A percentile compares a stretch with the other conserved stretches of the same genome.
Conservation (phyloP, 2,329 filamentous ascomycete species). For the Zasmidium citrigriseum region DNA sequence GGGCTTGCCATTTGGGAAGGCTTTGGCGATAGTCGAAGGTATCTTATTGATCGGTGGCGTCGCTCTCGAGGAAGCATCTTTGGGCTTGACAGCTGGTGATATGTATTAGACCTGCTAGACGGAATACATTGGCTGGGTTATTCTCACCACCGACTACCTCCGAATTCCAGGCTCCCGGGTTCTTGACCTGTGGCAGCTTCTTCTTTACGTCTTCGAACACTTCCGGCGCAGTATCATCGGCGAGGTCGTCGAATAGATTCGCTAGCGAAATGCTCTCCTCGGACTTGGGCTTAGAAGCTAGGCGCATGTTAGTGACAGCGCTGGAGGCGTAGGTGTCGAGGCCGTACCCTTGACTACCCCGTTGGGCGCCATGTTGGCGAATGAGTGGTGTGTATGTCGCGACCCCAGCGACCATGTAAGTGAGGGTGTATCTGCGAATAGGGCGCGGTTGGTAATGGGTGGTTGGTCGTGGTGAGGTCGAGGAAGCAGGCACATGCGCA, state of each 20-base stretch:
- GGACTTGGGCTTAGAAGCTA: constrained; percentile 26
- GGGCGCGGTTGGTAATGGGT: not conserved
- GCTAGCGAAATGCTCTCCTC: constrained; percentile 27
- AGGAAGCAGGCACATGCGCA: not conserved
- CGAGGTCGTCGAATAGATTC: constrained; percentile 33
- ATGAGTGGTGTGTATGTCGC: not conserved
- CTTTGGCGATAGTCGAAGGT: constrained; percentile 73
- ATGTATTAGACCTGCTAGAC: not conserved
- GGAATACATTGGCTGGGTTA: not conserved
- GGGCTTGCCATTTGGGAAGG: constrained; percentile 79
- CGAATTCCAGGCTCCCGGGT: constrained; percentile 36
- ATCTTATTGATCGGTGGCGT: constrained; percentile 56
- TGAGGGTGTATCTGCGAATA: not conserved
- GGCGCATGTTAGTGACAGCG: constrained; percentile 17
- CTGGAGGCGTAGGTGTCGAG: not conserved
- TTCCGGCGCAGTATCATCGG: constrained; percentile 20
- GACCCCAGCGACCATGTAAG: not conserved
- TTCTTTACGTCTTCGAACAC: constrained; percentile 31
- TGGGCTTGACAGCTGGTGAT: constrained; percentile 20
- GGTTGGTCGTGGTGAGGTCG: not conserved
- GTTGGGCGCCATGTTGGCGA: constrained; percentile 33
- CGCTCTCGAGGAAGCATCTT: constrained; percentile 13
- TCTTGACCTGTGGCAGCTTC: constrained; percentile 32
- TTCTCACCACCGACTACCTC: constrained; percentile 28
- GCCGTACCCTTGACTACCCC: constrained; percentile 32